phyloP scores from a whole-genome alignment of 2,329 filamentous ascomycete species.

The Diatrype stigma region DNA sequence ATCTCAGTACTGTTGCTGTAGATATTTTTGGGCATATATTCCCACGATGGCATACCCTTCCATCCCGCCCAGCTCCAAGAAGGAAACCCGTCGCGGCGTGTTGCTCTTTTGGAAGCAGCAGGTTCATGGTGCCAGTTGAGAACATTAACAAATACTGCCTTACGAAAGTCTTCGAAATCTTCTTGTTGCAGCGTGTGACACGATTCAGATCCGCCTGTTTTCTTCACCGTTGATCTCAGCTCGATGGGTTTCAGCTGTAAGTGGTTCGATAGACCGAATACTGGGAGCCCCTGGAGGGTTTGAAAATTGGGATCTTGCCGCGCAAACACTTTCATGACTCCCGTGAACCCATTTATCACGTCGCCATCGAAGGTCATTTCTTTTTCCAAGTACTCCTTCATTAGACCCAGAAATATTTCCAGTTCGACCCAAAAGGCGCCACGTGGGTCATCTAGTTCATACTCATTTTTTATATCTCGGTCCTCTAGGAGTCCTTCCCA shows the following conservation, averaged over 20 bases:
- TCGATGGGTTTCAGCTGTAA: too few relatives aligned
- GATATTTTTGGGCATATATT: background rate
- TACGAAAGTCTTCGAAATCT: background rate
- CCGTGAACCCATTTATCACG: background rate
- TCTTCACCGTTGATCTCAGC: too few relatives aligned
- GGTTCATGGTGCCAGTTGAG: background rate
- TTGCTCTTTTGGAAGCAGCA: background rate
- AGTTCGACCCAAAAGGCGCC: background rate
- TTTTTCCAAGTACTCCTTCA: background rate
- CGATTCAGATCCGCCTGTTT: too few relatives aligned
- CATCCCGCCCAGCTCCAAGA: background rate
- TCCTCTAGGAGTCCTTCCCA: background rate
- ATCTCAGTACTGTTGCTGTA: too few relatives aligned
- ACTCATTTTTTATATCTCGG: background rate
- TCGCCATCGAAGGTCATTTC: background rate
- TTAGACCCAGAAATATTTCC: background rate
- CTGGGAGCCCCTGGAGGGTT: background rate
- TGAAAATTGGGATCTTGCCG: background rate
- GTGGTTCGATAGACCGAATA: too few relatives aligned
- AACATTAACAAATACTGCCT: background rate
- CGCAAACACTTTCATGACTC: background rate
- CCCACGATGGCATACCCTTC: background rate
- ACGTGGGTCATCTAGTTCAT: background rate
- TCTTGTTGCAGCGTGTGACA: background rate
- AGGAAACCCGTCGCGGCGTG: background rate